These are phyloP conservation scores for Plectosphaerella sp. DNA, from an alignment of 2,329 filamentous ascomycete species.

Conservation along the genomic window DNA sequence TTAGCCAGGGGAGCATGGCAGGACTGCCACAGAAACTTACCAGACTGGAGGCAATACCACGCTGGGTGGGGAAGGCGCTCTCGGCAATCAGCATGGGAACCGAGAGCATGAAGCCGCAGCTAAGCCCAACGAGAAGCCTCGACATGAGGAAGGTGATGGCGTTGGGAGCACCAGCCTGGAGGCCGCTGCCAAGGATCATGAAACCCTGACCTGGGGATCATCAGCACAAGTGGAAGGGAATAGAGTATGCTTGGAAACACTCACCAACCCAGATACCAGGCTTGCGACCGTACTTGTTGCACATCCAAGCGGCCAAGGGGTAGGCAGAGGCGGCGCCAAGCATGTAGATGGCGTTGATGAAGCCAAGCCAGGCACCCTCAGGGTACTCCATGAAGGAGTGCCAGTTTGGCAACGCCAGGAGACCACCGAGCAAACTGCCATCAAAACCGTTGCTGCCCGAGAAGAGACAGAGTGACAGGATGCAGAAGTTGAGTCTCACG, in stretches of 20 bases:
- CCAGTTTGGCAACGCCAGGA: slow-evolving; percentile 37
- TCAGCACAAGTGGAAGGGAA: too few species aligned
- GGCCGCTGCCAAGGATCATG: slow-evolving; percentile 7
- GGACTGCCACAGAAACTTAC: slow-evolving; percentile 2
- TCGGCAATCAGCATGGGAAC: slow-evolving; percentile 28
- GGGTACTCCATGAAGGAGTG: slow-evolving; percentile 33
- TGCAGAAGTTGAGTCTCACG: slow-evolving; percentile 36
- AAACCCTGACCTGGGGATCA: too few species aligned
- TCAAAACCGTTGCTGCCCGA: slow-evolving; percentile 31
- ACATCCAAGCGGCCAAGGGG: slow-evolving; percentile 29
- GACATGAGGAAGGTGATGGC: slow-evolving; percentile 24
- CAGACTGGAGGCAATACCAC: slow-evolving; percentile 3
- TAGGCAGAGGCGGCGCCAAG: slow-evolving; percentile 25
- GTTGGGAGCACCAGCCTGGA: slow-evolving; percentile 18
- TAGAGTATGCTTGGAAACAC: background rate
- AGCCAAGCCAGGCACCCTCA: slow-evolving; percentile 27
- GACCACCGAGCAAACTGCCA: slow-evolving; percentile 38
- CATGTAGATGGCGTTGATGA: slow-evolving; percentile 32
- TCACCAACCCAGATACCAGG: slow-evolving; percentile 5
- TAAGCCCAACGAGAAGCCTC: slow-evolving; percentile 26
- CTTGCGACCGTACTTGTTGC: slow-evolving; percentile 8
- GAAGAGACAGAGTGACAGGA: slow-evolving; percentile 21
- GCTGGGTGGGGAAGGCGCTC: slow-evolving; percentile 24
- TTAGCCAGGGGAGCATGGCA: too few species aligned
- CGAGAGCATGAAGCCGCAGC: slow-evolving; percentile 19